Percentiles rank a stretch among this genome's conserved stretches.
These are phyloP conservation scores for Haplosporangium sp. DNA, from an alignment of 371 early-diverging fungal genomes.

Conservation along the genomic window DNA sequence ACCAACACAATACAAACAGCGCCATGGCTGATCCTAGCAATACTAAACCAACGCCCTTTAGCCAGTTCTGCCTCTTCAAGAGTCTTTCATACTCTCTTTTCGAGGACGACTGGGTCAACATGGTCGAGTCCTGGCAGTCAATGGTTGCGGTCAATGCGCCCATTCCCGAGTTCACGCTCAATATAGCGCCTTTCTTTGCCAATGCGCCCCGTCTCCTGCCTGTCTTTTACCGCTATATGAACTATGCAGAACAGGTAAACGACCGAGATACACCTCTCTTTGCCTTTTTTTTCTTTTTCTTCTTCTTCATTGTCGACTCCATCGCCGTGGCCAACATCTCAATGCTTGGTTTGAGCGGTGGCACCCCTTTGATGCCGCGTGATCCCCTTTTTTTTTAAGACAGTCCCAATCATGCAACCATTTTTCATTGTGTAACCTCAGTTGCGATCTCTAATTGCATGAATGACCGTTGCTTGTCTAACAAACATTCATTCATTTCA, in stretches of 20 bases:
- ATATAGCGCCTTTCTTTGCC: constrained; percentile 46
- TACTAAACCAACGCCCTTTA: constrained; percentile 26
- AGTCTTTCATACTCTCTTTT: constrained; percentile 43
- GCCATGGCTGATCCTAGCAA: constrained; percentile 17
- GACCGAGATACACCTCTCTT: background rate
- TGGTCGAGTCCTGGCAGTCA: constrained; percentile 53
- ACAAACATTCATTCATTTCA: too few relatives aligned
- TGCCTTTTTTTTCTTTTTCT: background rate
- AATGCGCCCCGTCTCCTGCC: constrained; percentile 41
- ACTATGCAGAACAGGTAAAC: constrained; percentile 38
- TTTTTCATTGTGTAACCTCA: too few relatives aligned
- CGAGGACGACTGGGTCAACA: constrained; percentile 50
- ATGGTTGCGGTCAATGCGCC: constrained; percentile 54
- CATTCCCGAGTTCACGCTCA: constrained; percentile 35
- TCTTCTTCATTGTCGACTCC: background rate
- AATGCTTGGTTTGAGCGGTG: background rate
- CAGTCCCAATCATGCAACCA: too few relatives aligned
- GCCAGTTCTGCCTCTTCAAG: constrained; percentile 51
- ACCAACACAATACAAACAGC: background rate
- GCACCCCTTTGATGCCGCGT: constrained; percentile 1
- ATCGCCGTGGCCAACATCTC: background rate
- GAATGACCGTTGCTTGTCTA: background rate
- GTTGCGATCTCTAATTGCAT: background rate
- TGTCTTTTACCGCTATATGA: constrained; percentile 40
- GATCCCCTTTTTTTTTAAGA: background rate